Base-by-base conservation (phyloP, 331 rosid genomes). In the Quercus lobata region DNA sequence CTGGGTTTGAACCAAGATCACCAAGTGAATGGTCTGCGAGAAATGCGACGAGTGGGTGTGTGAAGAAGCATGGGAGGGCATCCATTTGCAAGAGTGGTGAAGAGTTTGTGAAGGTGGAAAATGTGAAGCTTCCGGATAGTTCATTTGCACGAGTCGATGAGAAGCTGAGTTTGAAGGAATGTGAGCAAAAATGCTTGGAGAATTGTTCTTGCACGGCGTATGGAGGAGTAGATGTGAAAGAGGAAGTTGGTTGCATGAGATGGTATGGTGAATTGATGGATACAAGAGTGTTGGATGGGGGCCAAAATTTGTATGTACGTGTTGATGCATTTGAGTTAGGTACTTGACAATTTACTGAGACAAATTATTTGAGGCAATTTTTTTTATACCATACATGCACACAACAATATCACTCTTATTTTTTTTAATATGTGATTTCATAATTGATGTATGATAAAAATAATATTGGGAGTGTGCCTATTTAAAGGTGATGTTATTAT, bases 171-270 rank as follows among this genome's bases (percentile, higher is more conserved):
- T 52, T 83, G 73, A 54, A 81, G 34, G 89, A 54, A 4, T 93
- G 97, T 54, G 22, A 17, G 55, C 3, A 54, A 21, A 75, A 76
- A 14, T 91, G 97, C 73, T 30, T 88, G 69, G 80, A 70, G 52
- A 84, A 90, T 69, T 93, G 97, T 65, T 75, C 88, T 3, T 92
- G 92, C 60, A 72, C 2, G 62, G 92, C 96, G 0, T 91, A 85
- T 78, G 58, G 89, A 0, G 81, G 56, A 69, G 83, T 80, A 54
- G 84, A 86, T 56, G 90, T 78, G 62, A 74, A 56, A 5, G 41
- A 83, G 1, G 46, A 69, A 3, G 78, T 73, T 15, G 93, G 87
- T 4, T 92, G 94, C 34, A 25, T 87, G 16, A 81, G 69, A 9
- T 92, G 96, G 96, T 7, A n/a, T n/a, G n/a, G n/a, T n/a, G n/a